phyloP scores from a whole-genome alignment of 495 filamentous ascomycete species.

The Symbiotaphrina buchneri region DNA sequence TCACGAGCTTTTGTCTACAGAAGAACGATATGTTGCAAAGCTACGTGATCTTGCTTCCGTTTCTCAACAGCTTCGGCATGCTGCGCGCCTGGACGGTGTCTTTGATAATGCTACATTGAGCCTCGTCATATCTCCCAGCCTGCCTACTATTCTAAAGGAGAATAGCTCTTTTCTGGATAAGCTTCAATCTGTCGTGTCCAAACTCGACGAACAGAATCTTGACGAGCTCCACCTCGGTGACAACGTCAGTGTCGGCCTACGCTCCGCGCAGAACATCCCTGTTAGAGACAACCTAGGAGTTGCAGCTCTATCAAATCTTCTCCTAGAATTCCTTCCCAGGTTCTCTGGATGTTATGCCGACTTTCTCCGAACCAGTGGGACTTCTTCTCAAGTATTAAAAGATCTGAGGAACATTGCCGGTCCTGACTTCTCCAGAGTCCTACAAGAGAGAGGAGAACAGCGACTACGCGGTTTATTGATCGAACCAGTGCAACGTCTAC shows the following conservation, averaged over 20 bases:
- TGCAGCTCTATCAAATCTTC: conserved; percentile 46
- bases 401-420: conserved; percentile 44
- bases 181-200: not conserved
- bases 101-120: no score
- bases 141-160: no score
- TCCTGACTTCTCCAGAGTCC: conserved; percentile 55
- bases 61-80: not conserved
- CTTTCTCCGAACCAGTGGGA: conserved; percentile 68
- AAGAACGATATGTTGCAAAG: conserved; percentile 80
- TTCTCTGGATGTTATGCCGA: conserved; percentile 77
- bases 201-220: not conserved
- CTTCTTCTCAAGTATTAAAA: conserved; percentile 62
- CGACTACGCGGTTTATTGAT: conserved; percentile 78
- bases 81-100: conserved; percentile 3
- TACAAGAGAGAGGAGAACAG: conserved; percentile 79
- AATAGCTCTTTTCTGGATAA: conserved; percentile 3
- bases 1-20: conserved; percentile 80
- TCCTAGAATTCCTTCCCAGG: conserved; percentile 75
- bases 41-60: conserved; percentile 44
- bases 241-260: no score
- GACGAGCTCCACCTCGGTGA: no score
- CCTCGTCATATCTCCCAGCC: no score
- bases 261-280: conserved; percentile 7
- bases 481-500: conserved; percentile 87
- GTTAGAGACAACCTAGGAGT: conserved; percentile 46